phyloP scores from a whole-genome alignment of 345 rosid species.

The Populus davidiana region DNA sequence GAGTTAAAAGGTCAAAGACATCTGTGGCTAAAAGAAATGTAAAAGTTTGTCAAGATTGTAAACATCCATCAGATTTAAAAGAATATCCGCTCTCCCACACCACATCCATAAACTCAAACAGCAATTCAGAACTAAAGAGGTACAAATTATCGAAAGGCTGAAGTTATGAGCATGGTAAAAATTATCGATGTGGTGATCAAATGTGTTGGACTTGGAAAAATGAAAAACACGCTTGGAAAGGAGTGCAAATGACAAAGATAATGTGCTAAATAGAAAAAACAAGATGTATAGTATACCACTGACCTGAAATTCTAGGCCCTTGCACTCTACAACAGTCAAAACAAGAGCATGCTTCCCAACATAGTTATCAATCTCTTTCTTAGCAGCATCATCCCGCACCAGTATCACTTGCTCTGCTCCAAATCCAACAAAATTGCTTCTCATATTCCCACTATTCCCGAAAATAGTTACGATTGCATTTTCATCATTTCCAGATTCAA shows the following conservation, averaged over 20 bases:
- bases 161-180: neutral
- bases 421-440: constrained; percentile 33
- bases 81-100: neutral
- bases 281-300: neutral
- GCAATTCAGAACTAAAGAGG: neutral
- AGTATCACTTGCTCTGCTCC: constrained; percentile 54
- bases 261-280: neutral
- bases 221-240: neutral
- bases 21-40: neutral
- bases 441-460: constrained; percentile 25
- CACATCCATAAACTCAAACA: neutral
- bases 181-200: neutral
- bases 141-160: neutral
- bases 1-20: neutral
- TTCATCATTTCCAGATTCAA: constrained; percentile 30
- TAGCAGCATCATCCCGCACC: constrained; percentile 41
- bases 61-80: neutral
- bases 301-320: constrained; percentile 57
- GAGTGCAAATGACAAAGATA: neutral
- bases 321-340: constrained; percentile 44
- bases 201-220: neutral
- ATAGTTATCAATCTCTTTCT: constrained; percentile 22
- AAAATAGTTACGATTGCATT: constrained; percentile 43
- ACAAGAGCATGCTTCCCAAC: constrained; percentile 55
- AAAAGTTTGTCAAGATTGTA: neutral